Evolutionary conservation across 1,284 basidiomycete species (phyloP).

Genomic region (Trametes polyzona): DNA sequence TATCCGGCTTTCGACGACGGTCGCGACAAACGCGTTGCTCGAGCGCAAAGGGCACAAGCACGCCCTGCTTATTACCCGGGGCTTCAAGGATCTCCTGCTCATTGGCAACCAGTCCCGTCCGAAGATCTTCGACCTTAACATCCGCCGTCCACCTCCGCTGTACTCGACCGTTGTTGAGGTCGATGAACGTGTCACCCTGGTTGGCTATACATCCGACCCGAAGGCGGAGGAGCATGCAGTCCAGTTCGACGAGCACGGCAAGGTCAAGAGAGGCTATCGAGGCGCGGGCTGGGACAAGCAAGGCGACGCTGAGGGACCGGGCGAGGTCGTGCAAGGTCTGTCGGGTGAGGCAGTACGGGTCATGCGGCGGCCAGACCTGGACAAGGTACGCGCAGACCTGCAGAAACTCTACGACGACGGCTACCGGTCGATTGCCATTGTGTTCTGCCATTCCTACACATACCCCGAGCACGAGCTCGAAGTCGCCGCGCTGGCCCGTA

Average conservation of each 20-base stretch:
- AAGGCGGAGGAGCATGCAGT: constrained; percentile 75
- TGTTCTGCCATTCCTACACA: constrained; percentile 92
- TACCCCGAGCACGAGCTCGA: constrained; percentile 81
- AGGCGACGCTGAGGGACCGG: constrained; percentile 73
- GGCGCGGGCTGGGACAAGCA: constrained; percentile 74
- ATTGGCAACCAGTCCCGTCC: constrained; percentile 95
- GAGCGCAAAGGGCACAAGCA: constrained; percentile 94
- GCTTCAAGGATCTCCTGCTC: constrained; percentile 89
- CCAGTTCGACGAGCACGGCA: constrained; percentile 73
- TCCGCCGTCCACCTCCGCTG: constrained; percentile 78
- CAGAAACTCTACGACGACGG: constrained; percentile 74
- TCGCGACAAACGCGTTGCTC: constrained; percentile 94
- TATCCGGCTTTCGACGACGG: constrained; percentile 92
- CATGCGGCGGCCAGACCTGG: constrained; percentile 74
- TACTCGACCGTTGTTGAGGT: constrained; percentile 87
- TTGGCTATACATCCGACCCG: constrained; percentile 93
- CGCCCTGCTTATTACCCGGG: constrained; percentile 90
- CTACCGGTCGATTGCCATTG: constrained; percentile 84
- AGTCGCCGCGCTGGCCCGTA: constrained; percentile 75
- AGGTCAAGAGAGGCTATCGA: constrained; percentile 69
- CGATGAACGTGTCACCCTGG: constrained; percentile 93
- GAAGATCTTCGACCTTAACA: constrained; percentile 87
- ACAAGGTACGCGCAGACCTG: constrained; percentile 60
- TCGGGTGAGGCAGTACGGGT: constrained; percentile 93
- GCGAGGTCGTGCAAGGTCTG: constrained; percentile 79